Conservation (phyloP, 768 basidiomycete species). For the Naganishia onofrii region DNA sequence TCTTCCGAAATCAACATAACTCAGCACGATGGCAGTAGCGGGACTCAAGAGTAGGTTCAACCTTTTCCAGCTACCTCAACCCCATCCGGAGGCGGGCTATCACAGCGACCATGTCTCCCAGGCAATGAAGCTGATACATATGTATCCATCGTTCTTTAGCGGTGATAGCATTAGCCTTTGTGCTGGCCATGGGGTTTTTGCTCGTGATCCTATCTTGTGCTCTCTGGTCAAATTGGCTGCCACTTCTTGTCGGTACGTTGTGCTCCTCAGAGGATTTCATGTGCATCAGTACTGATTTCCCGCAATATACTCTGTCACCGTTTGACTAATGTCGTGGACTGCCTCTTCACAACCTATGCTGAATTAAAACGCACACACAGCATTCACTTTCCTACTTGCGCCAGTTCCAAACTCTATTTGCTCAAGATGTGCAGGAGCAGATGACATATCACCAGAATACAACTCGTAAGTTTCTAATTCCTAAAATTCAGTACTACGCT, state of each 20-base stretch:
- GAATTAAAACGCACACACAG: conserved; percentile 54
- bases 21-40: conserved; percentile 22
- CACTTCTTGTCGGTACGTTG: conserved; percentile 79
- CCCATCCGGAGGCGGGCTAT: too few species aligned
- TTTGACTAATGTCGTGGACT: neutral
- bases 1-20: neutral
- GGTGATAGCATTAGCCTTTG: conserved; percentile 93
- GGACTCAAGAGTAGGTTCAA: conserved; percentile 26
- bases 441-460: conserved; percentile 80
- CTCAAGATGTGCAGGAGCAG: conserved; percentile 76
- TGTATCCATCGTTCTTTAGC: conserved; percentile 57
- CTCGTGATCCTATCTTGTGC: conserved; percentile 97
- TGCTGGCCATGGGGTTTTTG: conserved; percentile 94
- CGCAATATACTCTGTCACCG: neutral
- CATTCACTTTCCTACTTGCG: conserved; percentile 89
- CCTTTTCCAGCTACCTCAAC: too few species aligned
- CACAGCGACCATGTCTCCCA: too few species aligned
- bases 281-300: neutral
- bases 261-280: conserved; percentile 46
- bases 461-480: conserved; percentile 47
- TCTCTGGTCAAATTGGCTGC: conserved; percentile 93
- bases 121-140: neutral
- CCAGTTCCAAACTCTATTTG: conserved; percentile 93
- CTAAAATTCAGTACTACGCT: neutral
- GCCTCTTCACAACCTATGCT: neutral